Percentiles rank a stretch among this genome's conserved stretches.
These are phyloP conservation scores for Agrocybe praecox DNA, from an alignment of 768 basidiomycete genomes.

Conservation along the genomic window DNA sequence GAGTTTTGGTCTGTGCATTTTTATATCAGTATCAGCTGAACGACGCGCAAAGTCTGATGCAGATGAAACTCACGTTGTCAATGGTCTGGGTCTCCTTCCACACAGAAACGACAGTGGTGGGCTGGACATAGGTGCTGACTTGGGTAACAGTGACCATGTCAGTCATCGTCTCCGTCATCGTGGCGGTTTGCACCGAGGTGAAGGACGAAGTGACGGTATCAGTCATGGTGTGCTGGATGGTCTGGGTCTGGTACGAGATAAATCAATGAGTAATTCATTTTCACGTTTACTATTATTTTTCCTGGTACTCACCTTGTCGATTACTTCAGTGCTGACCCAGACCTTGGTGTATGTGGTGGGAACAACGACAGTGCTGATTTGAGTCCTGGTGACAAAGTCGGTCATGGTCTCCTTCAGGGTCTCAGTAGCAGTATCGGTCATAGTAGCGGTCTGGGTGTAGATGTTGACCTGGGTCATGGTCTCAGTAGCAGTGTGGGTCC, in stretches of 20 bases:
- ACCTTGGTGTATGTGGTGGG: conserved; percentile 60
- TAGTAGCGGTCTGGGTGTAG: conserved; percentile 51
- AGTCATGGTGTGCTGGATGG: conserved; percentile 51
- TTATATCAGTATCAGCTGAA: conserved; percentile 4
- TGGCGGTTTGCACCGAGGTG: conserved; percentile 59
- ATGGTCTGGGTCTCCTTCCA: conserved; percentile 58
- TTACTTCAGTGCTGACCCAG: conserved; percentile 56
- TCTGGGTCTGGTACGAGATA: conserved; percentile 48
- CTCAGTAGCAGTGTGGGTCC: conserved; percentile 66
- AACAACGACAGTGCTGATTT: conserved; percentile 50
- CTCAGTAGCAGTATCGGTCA: conserved; percentile 49
- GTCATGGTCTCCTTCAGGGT: conserved; percentile 57
- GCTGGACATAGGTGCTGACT: conserved; percentile 51
- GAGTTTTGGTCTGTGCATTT: conserved; percentile 52
- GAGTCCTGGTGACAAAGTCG: conserved; percentile 56
- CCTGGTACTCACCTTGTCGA: conserved; percentile 55
- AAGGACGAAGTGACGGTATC: conserved; percentile 52
- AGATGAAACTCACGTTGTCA: conserved; percentile 48
- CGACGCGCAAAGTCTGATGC: neutral
- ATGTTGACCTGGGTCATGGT: conserved; percentile 57
- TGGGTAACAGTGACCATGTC: conserved; percentile 56
- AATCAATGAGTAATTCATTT: neutral
- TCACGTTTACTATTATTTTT: neutral
- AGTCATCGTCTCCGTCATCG: conserved; percentile 55
- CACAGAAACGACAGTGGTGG: conserved; percentile 59